Conservation (phyloP, 2,329 filamentous ascomycete genomes). For the Ophiostoma perfectum region DNA sequence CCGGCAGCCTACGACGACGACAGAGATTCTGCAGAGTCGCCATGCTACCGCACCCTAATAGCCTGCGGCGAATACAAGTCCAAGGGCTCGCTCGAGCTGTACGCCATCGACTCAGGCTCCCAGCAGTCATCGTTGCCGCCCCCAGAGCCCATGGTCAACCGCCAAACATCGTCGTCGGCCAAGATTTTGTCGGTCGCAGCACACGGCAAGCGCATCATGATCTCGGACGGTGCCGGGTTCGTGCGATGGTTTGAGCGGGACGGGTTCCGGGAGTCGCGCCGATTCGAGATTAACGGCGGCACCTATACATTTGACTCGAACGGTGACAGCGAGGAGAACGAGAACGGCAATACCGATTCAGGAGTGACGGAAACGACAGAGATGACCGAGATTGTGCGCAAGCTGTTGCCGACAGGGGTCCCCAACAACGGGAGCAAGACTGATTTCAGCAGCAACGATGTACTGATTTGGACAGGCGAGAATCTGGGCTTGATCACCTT, state of each 20-base stretch:
- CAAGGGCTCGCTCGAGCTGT: constrained; percentile 85
- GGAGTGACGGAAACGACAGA: constrained; percentile 30
- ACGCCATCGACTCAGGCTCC: constrained; percentile 47
- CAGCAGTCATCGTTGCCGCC: neutral
- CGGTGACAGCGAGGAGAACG: constrained; percentile 36
- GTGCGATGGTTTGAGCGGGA: constrained; percentile 91
- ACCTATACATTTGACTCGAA: constrained; percentile 30
- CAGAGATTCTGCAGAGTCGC: neutral
- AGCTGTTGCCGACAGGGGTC: constrained; percentile 60
- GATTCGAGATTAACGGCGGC: constrained; percentile 45
- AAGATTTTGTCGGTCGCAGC: constrained; percentile 76
- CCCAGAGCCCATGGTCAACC: constrained; percentile 58
- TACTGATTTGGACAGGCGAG: constrained; percentile 85
- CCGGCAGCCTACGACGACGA: no score
- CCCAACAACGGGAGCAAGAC: constrained; percentile 27
- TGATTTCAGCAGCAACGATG: constrained; percentile 53
- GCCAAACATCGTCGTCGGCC: constrained; percentile 73
- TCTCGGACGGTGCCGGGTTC: constrained; percentile 76
- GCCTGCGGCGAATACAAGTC: constrained; percentile 88
- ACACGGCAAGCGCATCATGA: constrained; percentile 76
- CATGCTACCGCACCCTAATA: constrained; percentile 59
- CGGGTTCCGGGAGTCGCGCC: constrained; percentile 57
- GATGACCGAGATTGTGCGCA: constrained; percentile 70
- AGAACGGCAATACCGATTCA: no score
- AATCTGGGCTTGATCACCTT: constrained; percentile 68